Evolutionary conservation across 2,329 filamentous ascomycete genomes (phyloP), one percentile per base, ranked within the genome.

Genomic region (Cordyceps cicadae): DNA sequence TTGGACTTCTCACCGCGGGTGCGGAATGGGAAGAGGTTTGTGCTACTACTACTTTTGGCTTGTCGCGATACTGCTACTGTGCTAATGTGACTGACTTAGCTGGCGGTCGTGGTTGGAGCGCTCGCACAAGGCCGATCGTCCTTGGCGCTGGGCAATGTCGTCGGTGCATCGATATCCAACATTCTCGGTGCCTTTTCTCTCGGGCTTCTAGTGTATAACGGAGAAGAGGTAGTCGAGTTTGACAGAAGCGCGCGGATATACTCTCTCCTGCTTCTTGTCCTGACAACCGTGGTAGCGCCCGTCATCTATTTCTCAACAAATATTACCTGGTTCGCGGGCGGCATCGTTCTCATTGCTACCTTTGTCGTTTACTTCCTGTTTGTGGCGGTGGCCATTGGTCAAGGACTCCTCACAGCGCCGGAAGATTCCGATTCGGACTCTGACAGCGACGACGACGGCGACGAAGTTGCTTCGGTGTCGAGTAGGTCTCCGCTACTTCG

Each of bases 151-250:
- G 80, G 80, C n/a, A 84, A 83, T 62, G 73, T 83, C 54, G 67
- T 82, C 62, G 80, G 80, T 17, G 79, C 79, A 19, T 71, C 75
- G 37, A 79, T 83, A 52, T 82, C 81, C 54, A 83, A 83, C 60
- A 80, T 82, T 56, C 72, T 82, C 1, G 81, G 80, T 17, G 81
- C 81, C 15, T 83, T 83, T 65, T 80, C 79, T 1, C 70, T 83
- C 1, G 80, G 79, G 4, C 70, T 83, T 1, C 65, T 82, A 2
- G 79, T 75, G 64, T 70, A 74, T 60, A 67, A 68, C 9, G 54
- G 64, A 11, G 62, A 63, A 1, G 57, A 62, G 60, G 43, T 54
- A 15, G 43, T 62, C 26, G 48, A 65, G 1, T 82, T 81, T 61
- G 80, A 82, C 63, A 64, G 66, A 17, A 81, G 77, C 61, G 72